A percentile compares a stretch with the other conserved stretches of the same genome.
These are phyloP conservation scores for Daldinia grandis DNA, from an alignment of 495 filamentous ascomycete species.

Conservation along the genomic window DNA sequence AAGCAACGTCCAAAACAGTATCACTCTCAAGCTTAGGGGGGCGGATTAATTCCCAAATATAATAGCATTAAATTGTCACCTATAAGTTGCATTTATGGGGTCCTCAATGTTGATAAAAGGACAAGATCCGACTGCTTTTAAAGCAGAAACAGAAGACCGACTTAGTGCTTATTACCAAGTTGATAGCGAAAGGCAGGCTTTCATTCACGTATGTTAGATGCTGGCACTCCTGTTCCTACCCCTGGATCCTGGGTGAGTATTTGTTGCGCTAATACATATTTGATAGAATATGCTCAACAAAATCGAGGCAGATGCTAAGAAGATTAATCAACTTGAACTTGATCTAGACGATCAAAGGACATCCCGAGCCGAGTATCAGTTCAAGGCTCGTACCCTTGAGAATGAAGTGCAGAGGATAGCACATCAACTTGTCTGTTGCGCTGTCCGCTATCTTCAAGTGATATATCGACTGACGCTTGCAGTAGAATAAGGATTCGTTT, in stretches of 20 bases:
- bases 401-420: constrained; percentile 30
- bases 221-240: not conserved
- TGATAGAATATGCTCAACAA: constrained; percentile 36
- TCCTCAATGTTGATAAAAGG: constrained; percentile 39
- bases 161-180: constrained; percentile 38
- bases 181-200: constrained; percentile 39
- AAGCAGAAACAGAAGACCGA: constrained; percentile 23
- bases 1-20: not conserved
- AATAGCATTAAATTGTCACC: constrained; percentile 5
- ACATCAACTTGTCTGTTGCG: constrained; percentile 41
- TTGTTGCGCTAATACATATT: constrained; percentile 12
- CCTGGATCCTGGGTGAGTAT: not conserved
- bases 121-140: constrained; percentile 26
- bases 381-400: constrained; percentile 33
- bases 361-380: constrained; percentile 40
- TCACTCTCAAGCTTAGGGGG: not conserved
- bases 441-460: not conserved
- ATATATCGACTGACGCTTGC: constrained; percentile 17
- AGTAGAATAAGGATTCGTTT: constrained; percentile 42
- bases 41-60: not conserved
- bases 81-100: constrained; percentile 24
- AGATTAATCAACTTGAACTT: constrained; percentile 42
- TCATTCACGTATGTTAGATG: constrained; percentile 33
- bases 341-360: constrained; percentile 45
- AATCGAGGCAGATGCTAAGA: constrained; percentile 31